phyloP scores from a whole-genome alignment of 768 basidiomycete genomes.

The Phylloporus scabripes region DNA sequence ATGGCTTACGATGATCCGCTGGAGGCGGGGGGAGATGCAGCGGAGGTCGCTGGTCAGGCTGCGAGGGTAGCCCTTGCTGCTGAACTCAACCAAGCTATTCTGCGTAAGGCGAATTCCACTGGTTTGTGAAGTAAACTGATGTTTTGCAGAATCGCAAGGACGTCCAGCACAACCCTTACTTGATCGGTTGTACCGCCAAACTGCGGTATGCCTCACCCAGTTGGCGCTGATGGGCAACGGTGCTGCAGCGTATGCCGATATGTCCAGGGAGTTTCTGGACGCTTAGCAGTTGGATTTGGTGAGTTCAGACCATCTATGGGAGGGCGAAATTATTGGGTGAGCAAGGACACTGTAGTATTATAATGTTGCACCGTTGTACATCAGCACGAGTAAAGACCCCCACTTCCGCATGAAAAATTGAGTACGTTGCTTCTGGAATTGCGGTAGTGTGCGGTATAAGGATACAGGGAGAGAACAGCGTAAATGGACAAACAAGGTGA shows the following conservation, averaged over 20 bases:
- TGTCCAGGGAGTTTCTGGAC: conserved; percentile 68
- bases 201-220: conserved; percentile 60
- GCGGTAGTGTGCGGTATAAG: conserved; percentile 19
- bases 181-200: conserved; percentile 75
- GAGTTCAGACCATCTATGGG: neutral
- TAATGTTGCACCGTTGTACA: conserved; percentile 10
- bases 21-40: conserved; percentile 57
- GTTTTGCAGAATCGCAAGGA: conserved; percentile 63
- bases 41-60: conserved; percentile 62
- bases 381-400: conserved; percentile 8
- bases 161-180: conserved; percentile 64
- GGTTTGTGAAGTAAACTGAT: conserved; percentile 2
- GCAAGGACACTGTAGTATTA: conserved; percentile 13
- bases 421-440: neutral
- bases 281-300: conserved; percentile 15
- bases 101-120: conserved; percentile 47
- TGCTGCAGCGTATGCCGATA: conserved; percentile 75
- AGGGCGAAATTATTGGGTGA: neutral
- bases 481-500: neutral
- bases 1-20: conserved; percentile 76
- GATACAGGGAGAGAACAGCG: conserved; percentile 23
- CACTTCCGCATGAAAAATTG: conserved; percentile 3
- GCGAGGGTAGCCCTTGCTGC: conserved; percentile 62
- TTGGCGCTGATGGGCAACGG: conserved; percentile 71
- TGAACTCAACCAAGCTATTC: conserved; percentile 76